Percentiles rank a stretch among this genome's conserved stretches.
These are phyloP conservation scores for Pharus latifolius DNA, from an alignment of 176 grass and related monocot species.

Conservation along the genomic window DNA sequence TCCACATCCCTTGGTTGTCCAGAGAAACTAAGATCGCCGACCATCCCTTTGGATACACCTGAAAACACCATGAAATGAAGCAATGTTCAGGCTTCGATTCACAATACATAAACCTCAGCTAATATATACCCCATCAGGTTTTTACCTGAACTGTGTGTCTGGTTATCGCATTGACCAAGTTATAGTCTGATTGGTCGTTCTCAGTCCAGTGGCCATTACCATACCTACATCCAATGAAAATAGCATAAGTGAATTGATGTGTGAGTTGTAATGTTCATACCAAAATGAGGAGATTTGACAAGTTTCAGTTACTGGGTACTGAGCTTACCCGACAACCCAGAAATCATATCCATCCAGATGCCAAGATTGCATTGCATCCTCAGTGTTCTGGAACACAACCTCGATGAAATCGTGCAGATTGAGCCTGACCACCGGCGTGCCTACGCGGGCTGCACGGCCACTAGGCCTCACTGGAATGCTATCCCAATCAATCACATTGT, in stretches of 20 bases:
- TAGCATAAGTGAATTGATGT: not conserved
- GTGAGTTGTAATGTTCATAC: not conserved
- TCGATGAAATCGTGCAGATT: slow-evolving; percentile 77
- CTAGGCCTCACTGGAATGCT: slow-evolving; percentile 24
- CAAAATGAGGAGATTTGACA: not conserved
- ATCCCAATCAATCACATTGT: slow-evolving; percentile 54
- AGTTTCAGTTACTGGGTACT: not conserved
- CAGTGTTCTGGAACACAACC: slow-evolving; percentile 86
- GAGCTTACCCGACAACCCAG: slow-evolving; percentile 68
- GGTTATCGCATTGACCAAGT: slow-evolving; percentile 55
- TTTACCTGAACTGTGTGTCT: slow-evolving; percentile 81
- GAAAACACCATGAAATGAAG: not conserved
- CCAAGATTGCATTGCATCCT: slow-evolving; percentile 54
- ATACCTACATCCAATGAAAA: slow-evolving; percentile 33
- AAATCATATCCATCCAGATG: slow-evolving; percentile 96
- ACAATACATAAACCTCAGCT: not conserved
- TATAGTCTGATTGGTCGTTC: slow-evolving; percentile 40
- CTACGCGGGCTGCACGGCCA: not conserved
- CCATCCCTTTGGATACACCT: slow-evolving; percentile 90
- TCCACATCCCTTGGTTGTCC: slow-evolving; percentile 95
- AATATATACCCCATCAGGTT: not conserved
- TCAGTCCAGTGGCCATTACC: slow-evolving; percentile 66
- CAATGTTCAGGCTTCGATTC: not conserved
- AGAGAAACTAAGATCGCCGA: slow-evolving; percentile 89
- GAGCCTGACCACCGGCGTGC: slow-evolving; percentile 57